These are phyloP conservation scores for Diutina rugosa DNA, from an alignment of 1,139 yeast genomes.

Conservation along the genomic window DNA sequence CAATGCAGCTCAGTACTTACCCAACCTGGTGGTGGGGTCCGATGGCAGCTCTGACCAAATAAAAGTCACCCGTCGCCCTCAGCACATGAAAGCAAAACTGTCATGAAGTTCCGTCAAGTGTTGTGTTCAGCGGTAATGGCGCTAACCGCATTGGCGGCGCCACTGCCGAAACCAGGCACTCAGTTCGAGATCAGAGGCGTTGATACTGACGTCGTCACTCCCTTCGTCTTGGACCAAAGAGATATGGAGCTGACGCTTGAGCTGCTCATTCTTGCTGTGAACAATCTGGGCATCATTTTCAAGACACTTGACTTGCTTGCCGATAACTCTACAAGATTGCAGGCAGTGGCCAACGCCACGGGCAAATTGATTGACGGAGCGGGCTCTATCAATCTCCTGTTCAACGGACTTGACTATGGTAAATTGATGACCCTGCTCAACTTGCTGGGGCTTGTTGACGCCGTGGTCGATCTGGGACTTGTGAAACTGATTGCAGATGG, in stretches of 20 bases:
- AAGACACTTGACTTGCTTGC: constrained; percentile 23
- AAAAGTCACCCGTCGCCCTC: background rate
- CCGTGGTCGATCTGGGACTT: constrained; percentile 22
- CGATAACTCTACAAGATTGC: constrained; percentile 16
- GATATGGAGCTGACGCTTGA: constrained; percentile 12
- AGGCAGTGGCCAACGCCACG: constrained; percentile 19
- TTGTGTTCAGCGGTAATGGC: background rate
- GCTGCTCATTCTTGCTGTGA: constrained; percentile 15
- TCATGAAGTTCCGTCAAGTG: background rate
- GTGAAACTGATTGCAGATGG: constrained; percentile 21
- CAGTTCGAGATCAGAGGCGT: background rate
- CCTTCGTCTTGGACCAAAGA: constrained; percentile 7
- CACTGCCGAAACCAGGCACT: background rate
- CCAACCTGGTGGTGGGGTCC: background rate
- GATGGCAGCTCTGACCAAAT: background rate
- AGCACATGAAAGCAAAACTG: background rate
- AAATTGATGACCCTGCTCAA: constrained; percentile 10
- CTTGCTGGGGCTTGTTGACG: constrained; percentile 12
- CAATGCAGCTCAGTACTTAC: background rate
- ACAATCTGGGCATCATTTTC: constrained; percentile 25
- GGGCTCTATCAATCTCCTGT: constrained; percentile 5
- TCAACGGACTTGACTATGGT: constrained; percentile 5
- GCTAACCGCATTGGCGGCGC: background rate
- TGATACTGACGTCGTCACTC: background rate
- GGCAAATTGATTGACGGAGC: constrained; percentile 6